These are phyloP conservation scores for Tolypocladium ovalisporum DNA, from an alignment of 2,329 filamentous ascomycete genomes.

Conservation along the genomic window DNA sequence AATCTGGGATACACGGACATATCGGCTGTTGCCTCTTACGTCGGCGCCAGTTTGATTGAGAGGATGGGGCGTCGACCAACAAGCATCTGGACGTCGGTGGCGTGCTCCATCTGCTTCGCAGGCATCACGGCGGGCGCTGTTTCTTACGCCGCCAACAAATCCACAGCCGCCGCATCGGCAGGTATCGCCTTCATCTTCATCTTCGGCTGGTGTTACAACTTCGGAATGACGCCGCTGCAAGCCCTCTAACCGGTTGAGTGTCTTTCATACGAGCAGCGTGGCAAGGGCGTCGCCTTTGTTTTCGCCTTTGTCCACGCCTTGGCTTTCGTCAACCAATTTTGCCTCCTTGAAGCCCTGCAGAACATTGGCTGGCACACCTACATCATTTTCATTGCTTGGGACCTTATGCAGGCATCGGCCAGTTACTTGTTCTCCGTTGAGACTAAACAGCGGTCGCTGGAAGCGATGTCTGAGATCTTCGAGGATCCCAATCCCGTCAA, in stretches of 20 bases:
- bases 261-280: slow-evolving; percentile 40
- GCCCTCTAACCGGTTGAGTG: slow-evolving; percentile 42
- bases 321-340: slow-evolving; percentile 26
- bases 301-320: slow-evolving; percentile 31
- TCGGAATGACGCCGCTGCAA: slow-evolving; percentile 24
- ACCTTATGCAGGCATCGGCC: slow-evolving; percentile 24
- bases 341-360: slow-evolving; percentile 33
- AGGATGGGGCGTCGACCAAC: slow-evolving; percentile 27
- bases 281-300: slow-evolving; percentile 44
- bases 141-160: background rate
- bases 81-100: background rate
- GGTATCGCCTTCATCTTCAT: slow-evolving; percentile 6
- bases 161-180: background rate
- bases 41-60: slow-evolving; percentile 30
- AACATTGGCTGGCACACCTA: slow-evolving; percentile 43
- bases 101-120: slow-evolving; percentile 1
- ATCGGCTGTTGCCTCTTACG: slow-evolving; percentile 18
- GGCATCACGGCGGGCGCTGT: slow-evolving; percentile 1
- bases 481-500: background rate
- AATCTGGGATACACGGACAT: slow-evolving; percentile 25
- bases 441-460: slow-evolving; percentile 28
- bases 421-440: slow-evolving; percentile 41
- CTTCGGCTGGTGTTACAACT: slow-evolving; percentile 26
- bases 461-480: slow-evolving; percentile 2
- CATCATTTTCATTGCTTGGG: slow-evolving; percentile 38